Evolutionary conservation across 495 filamentous ascomycete genomes (phyloP), one percentile per base, ranked within the genome.

Genomic region (Hyaloscypha bicolor): DNA sequence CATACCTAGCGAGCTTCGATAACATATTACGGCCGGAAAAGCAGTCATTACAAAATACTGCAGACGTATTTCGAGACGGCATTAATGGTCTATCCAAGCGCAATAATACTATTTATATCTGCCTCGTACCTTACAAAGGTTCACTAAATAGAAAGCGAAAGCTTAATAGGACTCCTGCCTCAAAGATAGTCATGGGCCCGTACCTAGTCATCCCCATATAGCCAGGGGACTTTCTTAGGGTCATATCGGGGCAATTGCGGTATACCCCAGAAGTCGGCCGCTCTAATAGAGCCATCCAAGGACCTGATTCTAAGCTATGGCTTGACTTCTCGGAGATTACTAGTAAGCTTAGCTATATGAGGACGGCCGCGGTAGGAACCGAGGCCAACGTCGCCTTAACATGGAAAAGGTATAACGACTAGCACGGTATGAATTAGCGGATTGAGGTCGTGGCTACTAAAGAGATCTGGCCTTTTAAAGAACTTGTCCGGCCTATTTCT

Each of bases 311-410:
- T 19, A 67, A 67, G 56, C 57, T 61, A 61, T 67, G 30, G 57
- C 64, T 67, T 67, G 42, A 67, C 33, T 67, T 67, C 64, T 67
- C 30, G n/a, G 53, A 67, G 59, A 67, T 67, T 32, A 67, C 56
- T 67, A 29, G 42, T 62, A 67, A 67, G 53, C 64, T 67, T 60
- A 67, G 64, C 64, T 67, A 39, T 56, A 67, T 67, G 30, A 67
- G 64, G 58, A 52, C 31, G 52, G 52, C 30, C 51, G 64, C 32
- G 4, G 62, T 62, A 42, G 57, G 51, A 52, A 67, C 39, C 30
- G 37, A 67, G 64, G 48, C 64, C 22, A 67, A 67, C 42, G 64
- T 67, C 39, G 53, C 64, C 42, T 62, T 67, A 25, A 67, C 30
- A 33, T 67, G 22, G 64, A 67, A 67, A 62, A 55, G n/a, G 30